Evolutionary conservation across 2,329 filamentous ascomycete genomes (phyloP), one percentile per base, ranked within the genome.

Genomic region (Verticillium alfalfae): DNA sequence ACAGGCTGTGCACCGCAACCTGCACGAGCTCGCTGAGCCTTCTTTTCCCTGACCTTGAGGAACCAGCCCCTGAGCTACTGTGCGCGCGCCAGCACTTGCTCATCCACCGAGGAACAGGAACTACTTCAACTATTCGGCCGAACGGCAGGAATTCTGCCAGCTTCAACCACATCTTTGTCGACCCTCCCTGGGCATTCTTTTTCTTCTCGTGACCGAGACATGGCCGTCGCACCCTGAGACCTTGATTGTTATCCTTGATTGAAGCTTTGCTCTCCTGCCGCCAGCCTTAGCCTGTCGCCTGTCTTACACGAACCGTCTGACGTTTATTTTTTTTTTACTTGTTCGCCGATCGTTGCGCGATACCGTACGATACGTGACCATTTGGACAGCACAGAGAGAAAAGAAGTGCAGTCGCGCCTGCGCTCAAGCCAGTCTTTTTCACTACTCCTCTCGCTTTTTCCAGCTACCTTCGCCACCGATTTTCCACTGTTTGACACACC

Each of bases 181-280:
- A 15, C 34, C 34, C 54, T 56, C 26, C 26, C 54, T 52, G 45
- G 45, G 45, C 45, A 52, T 56, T 56, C 54, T 56, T 56, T 36
- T 56, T 56, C n/a, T 26, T 15, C 26, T 56, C 34, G 13, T 18
- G 54, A 18, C 54, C 31, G 34, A 59, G 58, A 59, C 58, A 59
- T 59, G 58, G 58, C 34, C 45, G 41, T 59, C 34, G 45, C 58
- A 54, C 26, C 58, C 34, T 59, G 58, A 59, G 45, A 59, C 57
- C 37, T 41, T 61, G 9, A 34, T 36, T 56, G 54, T 56, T 31
- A 18, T 52, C 18, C 6, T 18, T 52, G 45, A 10, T 52, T 18
- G 45, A 52, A 52, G n/a, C 45, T 26, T 22, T 26, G 45, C 45
- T 52, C n/a, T 52, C 22, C 3, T 18, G 45, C 45, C 45, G 45